Evolutionary conservation across 768 basidiomycete species (phyloP).

Genomic region (Lactarius pseudohatsudake): DNA sequence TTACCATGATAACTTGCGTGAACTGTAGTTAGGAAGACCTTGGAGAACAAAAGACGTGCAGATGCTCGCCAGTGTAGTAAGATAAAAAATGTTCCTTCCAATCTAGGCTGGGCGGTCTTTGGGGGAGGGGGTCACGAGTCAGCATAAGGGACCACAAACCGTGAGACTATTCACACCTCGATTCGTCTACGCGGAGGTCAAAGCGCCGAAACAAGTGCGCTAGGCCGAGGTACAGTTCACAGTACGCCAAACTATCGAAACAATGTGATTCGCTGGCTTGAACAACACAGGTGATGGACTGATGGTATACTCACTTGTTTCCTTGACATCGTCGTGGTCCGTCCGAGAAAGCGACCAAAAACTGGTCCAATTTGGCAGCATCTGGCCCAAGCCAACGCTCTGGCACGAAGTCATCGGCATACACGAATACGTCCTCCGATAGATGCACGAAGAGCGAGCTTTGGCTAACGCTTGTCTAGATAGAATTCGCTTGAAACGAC

Average conservation of each 20-base stretch:
- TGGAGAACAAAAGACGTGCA: conserved; percentile 12
- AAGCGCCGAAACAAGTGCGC: conserved; percentile 18
- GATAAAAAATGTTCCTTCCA: conserved; percentile 13
- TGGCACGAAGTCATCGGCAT: background rate
- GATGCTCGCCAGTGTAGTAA: conserved; percentile 13
- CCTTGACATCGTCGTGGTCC: conserved; percentile 5
- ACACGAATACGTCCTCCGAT: conserved; percentile 8
- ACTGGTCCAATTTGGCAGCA: conserved; percentile 4
- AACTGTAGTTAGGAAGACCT: background rate
- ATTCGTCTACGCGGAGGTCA: conserved; percentile 1
- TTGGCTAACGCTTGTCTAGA: conserved; percentile 1
- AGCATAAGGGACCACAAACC: background rate
- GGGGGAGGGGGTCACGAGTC: background rate
- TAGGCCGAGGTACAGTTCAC: conserved; percentile 10
- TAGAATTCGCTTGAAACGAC: background rate
- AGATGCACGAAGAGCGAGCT: conserved; percentile 7
- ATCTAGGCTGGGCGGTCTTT: background rate
- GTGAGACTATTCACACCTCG: conserved; percentile 1
- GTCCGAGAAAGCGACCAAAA: background rate
- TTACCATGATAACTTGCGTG: too few relatives aligned
- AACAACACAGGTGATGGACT: background rate
- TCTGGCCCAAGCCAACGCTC: conserved; percentile 1
- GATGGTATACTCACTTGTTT: background rate
- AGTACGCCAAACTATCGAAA: conserved; percentile 10
- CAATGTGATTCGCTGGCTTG: background rate